A percentile compares a stretch with the other conserved stretches of the same genome.
Conservation (phyloP, 768 basidiomycete genomes). For the Kwoniella shandongensis region DNA sequence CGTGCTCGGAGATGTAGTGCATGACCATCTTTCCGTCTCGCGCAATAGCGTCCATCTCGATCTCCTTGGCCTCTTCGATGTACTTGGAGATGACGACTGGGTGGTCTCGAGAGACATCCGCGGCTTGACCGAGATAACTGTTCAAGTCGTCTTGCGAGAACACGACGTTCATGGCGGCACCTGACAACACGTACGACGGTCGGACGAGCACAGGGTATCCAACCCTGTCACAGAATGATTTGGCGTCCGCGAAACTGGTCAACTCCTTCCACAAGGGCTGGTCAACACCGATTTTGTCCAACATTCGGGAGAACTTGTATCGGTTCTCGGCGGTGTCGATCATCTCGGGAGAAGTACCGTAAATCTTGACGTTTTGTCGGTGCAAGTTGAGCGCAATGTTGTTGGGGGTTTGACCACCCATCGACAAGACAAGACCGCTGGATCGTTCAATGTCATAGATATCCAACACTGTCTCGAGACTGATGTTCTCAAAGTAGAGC, state of each 20-base stretch:
- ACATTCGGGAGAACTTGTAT: conserved; percentile 97
- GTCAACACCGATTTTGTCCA: conserved; percentile 98
- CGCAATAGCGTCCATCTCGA: conserved; percentile 99
- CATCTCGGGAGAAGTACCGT: conserved; percentile 98
- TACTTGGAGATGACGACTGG: conserved; percentile 99
- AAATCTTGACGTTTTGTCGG: conserved; percentile 97
- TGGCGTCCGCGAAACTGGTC: conserved; percentile 82
- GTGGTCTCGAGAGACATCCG: conserved; percentile 91
- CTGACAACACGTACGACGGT: conserved; percentile 98
- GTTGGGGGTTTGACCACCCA: conserved; percentile 99
- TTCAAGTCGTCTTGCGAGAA: conserved; percentile 86
- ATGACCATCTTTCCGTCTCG: conserved; percentile 97
- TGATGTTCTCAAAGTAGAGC: conserved; percentile 98
- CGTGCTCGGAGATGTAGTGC: conserved; percentile 99
- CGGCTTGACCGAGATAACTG: conserved; percentile 89
- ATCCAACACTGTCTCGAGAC: conserved; percentile 90
- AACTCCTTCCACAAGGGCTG: conserved; percentile 97
- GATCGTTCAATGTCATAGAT: conserved; percentile 91
- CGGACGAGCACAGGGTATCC: conserved; percentile 95
- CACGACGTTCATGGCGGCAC: conserved; percentile 99
- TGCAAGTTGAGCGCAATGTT: conserved; percentile 95
- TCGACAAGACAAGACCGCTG: conserved; percentile 88
- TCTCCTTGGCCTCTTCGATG: conserved; percentile 99
- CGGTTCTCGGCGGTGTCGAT: conserved; percentile 99
- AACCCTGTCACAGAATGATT: conserved; percentile 85